Evolutionary conservation across 2,329 filamentous ascomycete genomes (phyloP), one percentile per base, ranked within the genome.

Genomic region (Claviceps pusilla): DNA sequence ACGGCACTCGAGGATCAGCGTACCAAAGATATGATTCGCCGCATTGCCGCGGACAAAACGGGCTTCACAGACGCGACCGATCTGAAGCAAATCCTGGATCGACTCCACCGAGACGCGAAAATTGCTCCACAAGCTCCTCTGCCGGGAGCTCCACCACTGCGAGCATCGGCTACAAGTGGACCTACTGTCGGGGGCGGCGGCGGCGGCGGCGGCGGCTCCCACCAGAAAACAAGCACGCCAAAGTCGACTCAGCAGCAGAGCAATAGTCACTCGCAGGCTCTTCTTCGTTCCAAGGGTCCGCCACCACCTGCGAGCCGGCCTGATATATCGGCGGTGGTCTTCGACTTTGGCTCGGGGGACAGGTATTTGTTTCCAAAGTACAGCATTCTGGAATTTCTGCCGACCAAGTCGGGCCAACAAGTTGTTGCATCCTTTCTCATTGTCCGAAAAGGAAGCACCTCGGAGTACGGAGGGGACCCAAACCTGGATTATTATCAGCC

Each of bases 301-400:
- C 79, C 78, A 1, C 73, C 76, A 2, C 75, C 75, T 19, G 63
- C 66, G 7, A 66, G 73, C 2, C 82, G 78, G 59, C 77, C 77
- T 31, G 83, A 84, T 54, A 76, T 84, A 47, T 76, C 80, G 1
- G 81, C 82, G n/a, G 73, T 86, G 14, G 78, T 84, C 1, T 78
- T 89, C 57, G 83, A 87, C 59, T 87, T 88, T 65, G 82, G 82
- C 39, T 80, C 73, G 3, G 86, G 85, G 48, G 87, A 91, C 65
- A 79, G 86, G 31, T 90, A 87, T 64, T 70, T 88, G 50, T 90
- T 93, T 58, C 87, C 87, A 2, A 86, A 83, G 59, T 84, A 86
- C 64, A 86, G 83, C 66, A 84, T 91, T 39, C 66, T 91, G 51
- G 86, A 93, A 64, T 83, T 80, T 62, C 71, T 83, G 1, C 66